These are phyloP conservation scores for Exophiala spinifera DNA, from an alignment of 2,329 filamentous ascomycete genomes.

Conservation along the genomic window DNA sequence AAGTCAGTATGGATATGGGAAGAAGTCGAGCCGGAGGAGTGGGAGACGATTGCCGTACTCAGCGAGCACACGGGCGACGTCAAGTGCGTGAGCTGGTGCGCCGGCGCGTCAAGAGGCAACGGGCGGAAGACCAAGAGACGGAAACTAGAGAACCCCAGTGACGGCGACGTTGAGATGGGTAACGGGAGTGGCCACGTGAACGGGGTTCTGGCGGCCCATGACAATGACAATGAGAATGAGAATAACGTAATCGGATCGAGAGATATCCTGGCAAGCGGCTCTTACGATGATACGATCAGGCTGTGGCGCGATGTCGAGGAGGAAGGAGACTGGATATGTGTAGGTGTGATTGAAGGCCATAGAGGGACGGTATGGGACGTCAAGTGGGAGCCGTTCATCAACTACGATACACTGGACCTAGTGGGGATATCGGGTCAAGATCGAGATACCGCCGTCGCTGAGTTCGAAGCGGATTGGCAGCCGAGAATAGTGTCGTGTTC, in stretches of 20 bases:
- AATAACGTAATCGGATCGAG: slow-evolving; percentile 21
- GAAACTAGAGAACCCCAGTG: slow-evolving; percentile 3
- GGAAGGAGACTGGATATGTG: slow-evolving; percentile 95
- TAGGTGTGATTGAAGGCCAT: slow-evolving; percentile 77
- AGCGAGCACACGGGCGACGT: slow-evolving; percentile 95
- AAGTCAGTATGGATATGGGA: slow-evolving; percentile 99
- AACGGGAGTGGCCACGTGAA: slow-evolving; percentile 3
- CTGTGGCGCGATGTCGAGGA: slow-evolving; percentile 68
- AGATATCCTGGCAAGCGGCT: slow-evolving; percentile 81
- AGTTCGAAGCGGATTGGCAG: slow-evolving; percentile 34
- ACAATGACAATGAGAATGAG: slow-evolving; percentile 7
- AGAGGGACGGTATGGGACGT: slow-evolving; percentile 85
- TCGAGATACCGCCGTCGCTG: slow-evolving; percentile 11
- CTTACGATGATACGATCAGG: slow-evolving; percentile 88
- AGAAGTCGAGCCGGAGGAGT: slow-evolving; percentile 87
- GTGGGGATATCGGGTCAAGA: slow-evolving; percentile 2
- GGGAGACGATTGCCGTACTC: slow-evolving; percentile 91
- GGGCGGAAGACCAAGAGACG: slow-evolving; percentile 13
- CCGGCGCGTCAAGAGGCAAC: slow-evolving; percentile 44
- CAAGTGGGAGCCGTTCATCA: slow-evolving; percentile 54
- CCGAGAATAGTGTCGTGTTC: slow-evolving; percentile 75
- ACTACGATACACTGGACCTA: slow-evolving; percentile 16
- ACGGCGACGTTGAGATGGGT: slow-evolving; percentile 20
- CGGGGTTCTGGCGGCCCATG: too few species aligned
- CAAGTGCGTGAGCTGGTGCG: slow-evolving; percentile 91